These are phyloP conservation scores for Geranomyces variabilis DNA, from an alignment of 192 early-diverging fungal genomes.

Conservation along the genomic window DNA sequence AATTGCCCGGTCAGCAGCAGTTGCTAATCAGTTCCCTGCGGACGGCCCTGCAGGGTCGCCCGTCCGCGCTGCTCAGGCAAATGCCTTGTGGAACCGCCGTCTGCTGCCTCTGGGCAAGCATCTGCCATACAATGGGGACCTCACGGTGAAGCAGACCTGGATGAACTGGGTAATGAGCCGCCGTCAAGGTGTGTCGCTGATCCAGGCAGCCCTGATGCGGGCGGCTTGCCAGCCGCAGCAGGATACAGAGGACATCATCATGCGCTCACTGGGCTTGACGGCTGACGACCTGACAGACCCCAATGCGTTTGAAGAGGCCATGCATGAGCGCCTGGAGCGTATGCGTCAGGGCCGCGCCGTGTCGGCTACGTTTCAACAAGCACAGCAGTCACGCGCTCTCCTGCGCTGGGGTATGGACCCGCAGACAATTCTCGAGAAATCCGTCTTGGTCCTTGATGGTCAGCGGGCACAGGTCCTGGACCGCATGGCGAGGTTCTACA, in stretches of 20 bases:
- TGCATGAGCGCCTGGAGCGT: background rate
- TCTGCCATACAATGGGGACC: constrained; percentile 8
- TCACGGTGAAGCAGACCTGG: background rate
- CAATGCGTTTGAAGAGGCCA: background rate
- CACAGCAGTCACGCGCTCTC: constrained; percentile 5
- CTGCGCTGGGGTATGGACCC: background rate
- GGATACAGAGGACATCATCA: background rate
- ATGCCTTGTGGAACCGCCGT: background rate
- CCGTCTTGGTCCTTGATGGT: background rate
- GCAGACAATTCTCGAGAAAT: background rate
- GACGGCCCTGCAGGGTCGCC: background rate
- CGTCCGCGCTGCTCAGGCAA: background rate
- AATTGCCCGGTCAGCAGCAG: too few relatives aligned
- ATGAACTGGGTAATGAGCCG: background rate
- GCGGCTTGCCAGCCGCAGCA: background rate
- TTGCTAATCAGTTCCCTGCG: too few relatives aligned
- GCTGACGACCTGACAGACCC: background rate
- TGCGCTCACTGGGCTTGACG: background rate
- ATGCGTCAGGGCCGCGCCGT: background rate
- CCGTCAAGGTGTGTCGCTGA: background rate
- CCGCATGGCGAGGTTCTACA: background rate
- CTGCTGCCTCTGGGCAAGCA: background rate
- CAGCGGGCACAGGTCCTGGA: background rate
- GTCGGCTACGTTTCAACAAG: background rate
- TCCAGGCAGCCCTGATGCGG: background rate